Base-by-base conservation (phyloP, 2,329 filamentous ascomycete genomes). In the Hypoxylon sp. region DNA sequence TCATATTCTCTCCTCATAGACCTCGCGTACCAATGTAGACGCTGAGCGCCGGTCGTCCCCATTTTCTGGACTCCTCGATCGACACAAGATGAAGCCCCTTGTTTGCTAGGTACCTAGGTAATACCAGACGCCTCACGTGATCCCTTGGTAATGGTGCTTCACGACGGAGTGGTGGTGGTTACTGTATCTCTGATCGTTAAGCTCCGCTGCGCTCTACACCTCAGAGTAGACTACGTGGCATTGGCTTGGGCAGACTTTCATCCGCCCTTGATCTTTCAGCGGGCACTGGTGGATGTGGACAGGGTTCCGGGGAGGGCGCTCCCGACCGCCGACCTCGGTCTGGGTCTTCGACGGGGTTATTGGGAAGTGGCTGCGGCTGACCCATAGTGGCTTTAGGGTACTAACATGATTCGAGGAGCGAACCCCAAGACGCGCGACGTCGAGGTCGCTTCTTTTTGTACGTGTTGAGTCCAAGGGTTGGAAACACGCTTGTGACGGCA, bases 221-320 rank as follows among this genome's bases (percentile, higher is more conserved):
- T 42, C 5, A 42, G 4, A 42, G 8, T 18, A 40, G 33, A 40
- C n/a, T 30, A 38, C 24, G 24, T 5, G 22, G 36, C 14, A 4
- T 3, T 1, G 11, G 8, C 16, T 7, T 8, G 24, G 33, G 18
- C 26, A 6, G 22, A 8, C 9, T 2, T 22, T 28, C 30, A 3
- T 58, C 20, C 24, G 9, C 22, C 14, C 16, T 20, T 14, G 30
- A 36, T 11, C 40, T 49, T 16, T 68, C 54, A 14, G 38, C n/a
- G 3, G 65, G 69, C 12, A 28, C 18, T 2, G 48, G 30, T 22
- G 67, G 64, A 6, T 61, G 26, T 11, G 67, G 70, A 18, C 38
- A 55, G 4, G 70, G 70, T 53, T 73, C 72, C n/a, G 71, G 71
- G 1, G 71, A 73, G 12, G 70, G 72, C 2, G 71, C 72, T 5